A percentile compares a stretch with the other conserved stretches of the same genome.
Conservation (phyloP, 345 rosid species). For the Lenwebbia sp. region DNA sequence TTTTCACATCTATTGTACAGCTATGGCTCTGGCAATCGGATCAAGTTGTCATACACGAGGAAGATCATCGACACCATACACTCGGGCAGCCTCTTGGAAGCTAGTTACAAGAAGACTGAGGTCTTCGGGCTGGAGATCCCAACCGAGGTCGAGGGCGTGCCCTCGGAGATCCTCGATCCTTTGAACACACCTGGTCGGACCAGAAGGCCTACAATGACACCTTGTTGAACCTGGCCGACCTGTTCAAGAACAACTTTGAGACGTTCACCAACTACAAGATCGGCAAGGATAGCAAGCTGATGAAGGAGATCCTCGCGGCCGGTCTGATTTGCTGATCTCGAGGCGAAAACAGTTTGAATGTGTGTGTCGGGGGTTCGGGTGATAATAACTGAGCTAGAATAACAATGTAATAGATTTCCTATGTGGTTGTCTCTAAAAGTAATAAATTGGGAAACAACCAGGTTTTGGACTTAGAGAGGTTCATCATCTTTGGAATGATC, state of each 20-base stretch:
- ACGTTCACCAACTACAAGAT: constrained; percentile 69
- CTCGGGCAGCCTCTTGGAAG: constrained; percentile 62
- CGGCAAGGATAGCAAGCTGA: constrained; percentile 63
- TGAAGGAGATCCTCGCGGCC: constrained; percentile 75
- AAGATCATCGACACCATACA: constrained; percentile 89
- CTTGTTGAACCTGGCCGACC: constrained; percentile 68
- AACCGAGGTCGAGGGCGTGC: constrained; percentile 62
- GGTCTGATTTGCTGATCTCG: constrained; percentile 51
- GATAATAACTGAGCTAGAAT: background rate
- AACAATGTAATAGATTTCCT: background rate
- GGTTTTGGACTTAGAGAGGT: background rate
- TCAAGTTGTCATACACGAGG: constrained; percentile 76
- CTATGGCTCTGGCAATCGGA: constrained; percentile 74
- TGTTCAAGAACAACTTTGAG: constrained; percentile 76
- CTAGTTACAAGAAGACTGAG: constrained; percentile 56
- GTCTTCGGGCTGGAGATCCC: constrained; percentile 88
- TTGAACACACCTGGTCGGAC: constrained; percentile 68
- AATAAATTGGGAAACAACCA: background rate
- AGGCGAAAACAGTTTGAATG: background rate
- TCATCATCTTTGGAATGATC: background rate
- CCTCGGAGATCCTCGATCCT: constrained; percentile 78
- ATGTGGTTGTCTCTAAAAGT: background rate
- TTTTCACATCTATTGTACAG: constrained; percentile 17
- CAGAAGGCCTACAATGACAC: constrained; percentile 68
- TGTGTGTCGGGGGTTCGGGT: background rate